phyloP scores from a whole-genome alignment of 2,329 filamentous ascomycete genomes.

The Capronia coronata region DNA sequence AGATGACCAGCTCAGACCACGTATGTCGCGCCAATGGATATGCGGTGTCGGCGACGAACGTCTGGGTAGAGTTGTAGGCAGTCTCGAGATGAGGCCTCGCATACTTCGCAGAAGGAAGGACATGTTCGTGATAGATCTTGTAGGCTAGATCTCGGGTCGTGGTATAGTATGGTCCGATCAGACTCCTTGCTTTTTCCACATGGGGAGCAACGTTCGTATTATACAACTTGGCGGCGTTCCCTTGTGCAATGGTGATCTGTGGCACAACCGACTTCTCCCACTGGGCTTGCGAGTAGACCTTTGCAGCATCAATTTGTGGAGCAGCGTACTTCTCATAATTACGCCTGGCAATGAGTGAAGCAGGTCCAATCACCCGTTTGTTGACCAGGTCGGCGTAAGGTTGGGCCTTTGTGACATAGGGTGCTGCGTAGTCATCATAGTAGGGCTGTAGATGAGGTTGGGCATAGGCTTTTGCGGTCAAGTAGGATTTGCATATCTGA shows the following conservation, averaged over 20 bases:
- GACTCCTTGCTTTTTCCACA: constrained; percentile 54
- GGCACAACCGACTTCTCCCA: constrained; percentile 78
- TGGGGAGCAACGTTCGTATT: constrained; percentile 65
- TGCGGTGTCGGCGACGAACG: constrained; percentile 62
- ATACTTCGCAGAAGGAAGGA: constrained; percentile 70
- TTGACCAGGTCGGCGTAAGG: constrained; percentile 62
- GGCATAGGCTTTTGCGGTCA: constrained; percentile 58
- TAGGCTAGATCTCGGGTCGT: constrained; percentile 56
- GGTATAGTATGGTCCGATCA: constrained; percentile 65
- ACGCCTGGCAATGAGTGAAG: constrained; percentile 55
- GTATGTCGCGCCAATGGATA: constrained; percentile 66
- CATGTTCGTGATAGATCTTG: constrained; percentile 63
- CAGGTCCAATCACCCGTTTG: constrained; percentile 60
- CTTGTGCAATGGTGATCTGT: constrained; percentile 60
- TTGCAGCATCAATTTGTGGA: constrained; percentile 62
- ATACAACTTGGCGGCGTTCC: constrained; percentile 59
- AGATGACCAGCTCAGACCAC: constrained; percentile 62
- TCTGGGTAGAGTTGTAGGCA: constrained; percentile 59
- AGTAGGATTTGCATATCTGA: constrained; percentile 73
- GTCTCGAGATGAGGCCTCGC: constrained; percentile 66
- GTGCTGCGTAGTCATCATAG: constrained; percentile 75
- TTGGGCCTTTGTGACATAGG: constrained; percentile 68
- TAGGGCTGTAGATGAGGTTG: constrained; percentile 75
- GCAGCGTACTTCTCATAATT: constrained; percentile 65
- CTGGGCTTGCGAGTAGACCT: constrained; percentile 59